Evolutionary conservation across 2,329 filamentous ascomycete genomes (phyloP), one percentile per base, ranked within the genome.

Genomic region (Nothomitra cinnamomea): DNA sequence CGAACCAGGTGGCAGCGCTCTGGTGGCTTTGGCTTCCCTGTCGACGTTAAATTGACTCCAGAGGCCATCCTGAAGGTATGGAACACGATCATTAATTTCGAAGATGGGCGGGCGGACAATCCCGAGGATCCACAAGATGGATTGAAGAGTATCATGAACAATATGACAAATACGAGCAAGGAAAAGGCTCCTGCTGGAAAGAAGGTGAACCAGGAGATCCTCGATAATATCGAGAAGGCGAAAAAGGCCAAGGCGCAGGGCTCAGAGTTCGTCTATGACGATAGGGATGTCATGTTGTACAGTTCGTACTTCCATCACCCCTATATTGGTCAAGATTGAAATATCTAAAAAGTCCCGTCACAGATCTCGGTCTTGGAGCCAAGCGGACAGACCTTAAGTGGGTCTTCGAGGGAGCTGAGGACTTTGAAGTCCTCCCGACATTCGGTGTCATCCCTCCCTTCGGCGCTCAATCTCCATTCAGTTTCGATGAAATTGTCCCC

Each of bases 371-470:
- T 56, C 70, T 98, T 57, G 92, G 92, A 55, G 89, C 90, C 59
- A 95, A 94, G 75, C 82, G 85, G 60, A 87, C 79, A 28, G 87
- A 98, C 57, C 77, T 98, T 40, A 79, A 82, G 58, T 82, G 94
- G 61, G 83, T 95, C 57, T 98, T 87, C 64, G 92, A 98, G 74
- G 85, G 87, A 63, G 72, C 82, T 63, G 88, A 95, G 54, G 78
- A 92, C 67, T 98, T 98, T 79, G 87, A 95, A 67, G 83, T 87
- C 53, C 75, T 96, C 53, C 92, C 92, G 53, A 94, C 88, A n/a
- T 98, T 86, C 63, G 92, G 51, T 66, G 92, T 96, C 57, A 83
- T 98, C 62, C 92, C 92, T n/a, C 85, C 82, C 62, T 95, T 96
- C 72, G 84, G 84, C 70, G 83, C 87, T 56, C 76, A 85, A 60